Evolutionary conservation across 1,284 basidiomycete genomes (phyloP), one percentile per base, ranked within the genome.

Genomic region (Moesziomyces aphidis): DNA sequence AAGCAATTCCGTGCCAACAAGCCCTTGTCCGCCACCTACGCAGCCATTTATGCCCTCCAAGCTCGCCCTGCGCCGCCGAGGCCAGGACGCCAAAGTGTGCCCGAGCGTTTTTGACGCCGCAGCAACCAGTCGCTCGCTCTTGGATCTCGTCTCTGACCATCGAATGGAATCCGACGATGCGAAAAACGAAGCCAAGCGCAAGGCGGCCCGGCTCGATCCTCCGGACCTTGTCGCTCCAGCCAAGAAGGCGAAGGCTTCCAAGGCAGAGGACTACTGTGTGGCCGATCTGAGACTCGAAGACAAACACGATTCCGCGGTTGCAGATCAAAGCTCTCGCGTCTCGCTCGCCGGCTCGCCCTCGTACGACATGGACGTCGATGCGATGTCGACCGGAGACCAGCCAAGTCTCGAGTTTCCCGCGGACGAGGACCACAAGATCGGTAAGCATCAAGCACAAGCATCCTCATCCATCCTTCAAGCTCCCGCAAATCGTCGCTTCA

Each of bases 31-130:
- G 23, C 50, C 56, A 26, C 55, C 24, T 21, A 70, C 67, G 0
- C 69, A 72, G 36, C 61, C 46, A 2, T 72, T 72, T 24, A 56
- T 48, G 23, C 55, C 69, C 5, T 72, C 69, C 21, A 72, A 72
- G 50, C 69, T 72, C 15, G 69, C 63, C 5, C 48, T 59, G 31
- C 62, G 69, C 28, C 54, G 23, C 11, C 52, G 31, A 10, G 45
- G 36, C 28, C 26, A 22, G 8, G 44, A 43, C 11, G 36, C n/a
- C n/a, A 42, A 31, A 15, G 23, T 21, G 23, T 22, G 17, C 31
- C 36, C 34, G 19, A 55, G 51, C n/a, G 55, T 72, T 4, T 72
- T 66, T 26, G 63, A 51, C 2, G 69, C 69, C n/a, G 43, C 58
- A 26, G 59, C 59, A 7, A 52, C 69, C 13, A 48, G 46, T 22